A percentile compares a stretch with the other conserved stretches of the same genome.
These are phyloP conservation scores for Pezicula rhizophila DNA, from an alignment of 2,329 filamentous ascomycete genomes.

Conservation along the genomic window DNA sequence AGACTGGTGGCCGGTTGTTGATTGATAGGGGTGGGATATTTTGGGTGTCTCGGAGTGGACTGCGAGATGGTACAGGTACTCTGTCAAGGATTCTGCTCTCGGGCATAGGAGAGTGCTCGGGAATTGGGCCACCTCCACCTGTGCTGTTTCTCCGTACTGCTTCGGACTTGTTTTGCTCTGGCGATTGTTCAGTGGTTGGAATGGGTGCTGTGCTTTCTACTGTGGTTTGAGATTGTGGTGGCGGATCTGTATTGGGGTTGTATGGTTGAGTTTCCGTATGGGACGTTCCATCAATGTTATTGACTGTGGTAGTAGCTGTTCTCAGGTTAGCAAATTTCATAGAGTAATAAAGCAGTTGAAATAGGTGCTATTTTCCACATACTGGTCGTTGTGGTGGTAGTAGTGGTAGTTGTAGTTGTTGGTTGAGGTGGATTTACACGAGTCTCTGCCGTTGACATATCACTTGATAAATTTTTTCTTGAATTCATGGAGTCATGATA, in stretches of 20 bases:
- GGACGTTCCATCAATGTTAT: slow-evolving; percentile 16
- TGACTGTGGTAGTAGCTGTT: slow-evolving; percentile 17
- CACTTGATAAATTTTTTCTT: slow-evolving; percentile 14
- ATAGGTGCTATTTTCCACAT: slow-evolving; percentile 1
- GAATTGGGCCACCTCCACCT: slow-evolving; percentile 10
- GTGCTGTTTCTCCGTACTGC: slow-evolving; percentile 3
- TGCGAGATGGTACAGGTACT: slow-evolving; percentile 3
- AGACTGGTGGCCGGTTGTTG: background rate
- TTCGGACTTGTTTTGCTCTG: background rate
- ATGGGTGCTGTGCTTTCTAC: slow-evolving; percentile 3
- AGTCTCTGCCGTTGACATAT: slow-evolving; percentile 8
- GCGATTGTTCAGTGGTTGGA: background rate
- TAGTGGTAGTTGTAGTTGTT: slow-evolving; percentile 17
- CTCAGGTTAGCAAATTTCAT: slow-evolving; percentile 2
- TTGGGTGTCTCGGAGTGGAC: background rate
- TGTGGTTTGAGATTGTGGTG: slow-evolving; percentile 16
- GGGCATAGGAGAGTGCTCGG: slow-evolving; percentile 7
- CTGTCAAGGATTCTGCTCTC: background rate
- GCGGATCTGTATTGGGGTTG: slow-evolving; percentile 19
- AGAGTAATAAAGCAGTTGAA: background rate
- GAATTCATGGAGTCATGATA: slow-evolving; percentile 18
- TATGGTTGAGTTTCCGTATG: slow-evolving; percentile 18
- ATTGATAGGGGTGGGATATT: background rate
- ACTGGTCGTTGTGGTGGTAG: slow-evolving; percentile 22
- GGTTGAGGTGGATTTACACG: slow-evolving; percentile 10